Percentiles rank a stretch among this genome's conserved stretches.
Evolutionary conservation across 192 early-diverging fungal species (phyloP).

Genomic region (Obelidium mucronatum): DNA sequence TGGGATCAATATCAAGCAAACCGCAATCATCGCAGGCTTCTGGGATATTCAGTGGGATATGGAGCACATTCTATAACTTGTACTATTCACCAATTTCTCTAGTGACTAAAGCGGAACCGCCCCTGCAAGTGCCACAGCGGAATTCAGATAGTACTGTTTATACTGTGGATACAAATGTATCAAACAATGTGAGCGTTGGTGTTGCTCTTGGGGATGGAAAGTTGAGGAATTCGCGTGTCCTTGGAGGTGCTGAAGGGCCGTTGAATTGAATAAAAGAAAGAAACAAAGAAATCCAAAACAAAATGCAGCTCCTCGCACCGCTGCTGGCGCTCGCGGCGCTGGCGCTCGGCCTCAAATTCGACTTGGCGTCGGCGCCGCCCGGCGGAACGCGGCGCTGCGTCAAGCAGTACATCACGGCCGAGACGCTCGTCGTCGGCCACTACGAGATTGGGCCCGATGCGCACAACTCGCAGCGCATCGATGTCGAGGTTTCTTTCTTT

Average conservation of each 20-base stretch:
- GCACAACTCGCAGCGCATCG: slow-evolving; percentile 66
- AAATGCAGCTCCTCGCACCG: too few species aligned
- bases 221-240: too few species aligned
- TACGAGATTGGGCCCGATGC: slow-evolving; percentile 63
- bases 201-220: background rate
- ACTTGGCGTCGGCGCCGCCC: slow-evolving; percentile 62
- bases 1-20: background rate
- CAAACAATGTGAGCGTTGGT: background rate
- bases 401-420: slow-evolving; percentile 75
- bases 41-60: background rate
- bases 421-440: slow-evolving; percentile 74
- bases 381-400: slow-evolving; percentile 68
- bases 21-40: background rate
- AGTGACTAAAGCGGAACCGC: background rate
- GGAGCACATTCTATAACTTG: background rate
- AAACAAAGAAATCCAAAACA: too few species aligned
- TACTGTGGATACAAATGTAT: background rate
- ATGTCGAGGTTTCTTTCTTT: slow-evolving; percentile 63
- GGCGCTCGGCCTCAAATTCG: slow-evolving; percentile 78
- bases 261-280: too few species aligned
- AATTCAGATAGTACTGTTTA: background rate
- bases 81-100: slow-evolving; percentile 27
- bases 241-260: too few species aligned
- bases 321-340: too few species aligned
- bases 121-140: background rate